Base-by-base conservation (phyloP, 2,329 filamentous ascomycete genomes). In the Diaporthe nobilis region DNA sequence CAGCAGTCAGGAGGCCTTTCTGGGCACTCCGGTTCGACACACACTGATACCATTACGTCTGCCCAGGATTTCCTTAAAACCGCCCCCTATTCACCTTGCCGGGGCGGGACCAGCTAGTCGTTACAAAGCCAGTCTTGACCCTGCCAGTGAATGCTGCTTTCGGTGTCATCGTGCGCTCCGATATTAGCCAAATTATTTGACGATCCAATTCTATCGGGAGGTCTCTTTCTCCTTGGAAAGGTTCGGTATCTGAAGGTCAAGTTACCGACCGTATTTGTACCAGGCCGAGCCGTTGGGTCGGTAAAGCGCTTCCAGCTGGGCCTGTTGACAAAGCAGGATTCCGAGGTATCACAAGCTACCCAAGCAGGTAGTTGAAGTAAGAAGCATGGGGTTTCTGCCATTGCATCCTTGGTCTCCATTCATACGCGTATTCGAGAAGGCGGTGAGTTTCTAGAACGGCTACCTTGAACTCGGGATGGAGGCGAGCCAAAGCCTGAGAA, bases 41-140 rank as follows among this genome's bases (percentile, higher is more conserved):
- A 68, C 17, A 68, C 31, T 68, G 65, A 68, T 53, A 68, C 65
- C 49, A 55, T 70, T 70, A 55, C 65, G 65, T 70, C 65, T 70
- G 65, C 65, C 65, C 65, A 70, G 65, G n/a, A 28, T 28, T 42
- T 20, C 65, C 49, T 70, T 42, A 42, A 55, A 70, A 70, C 65
- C 28, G 9, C 13, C 65, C 65, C 65, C 65, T 70, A 70, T 70
- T 25, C 34, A 28, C 28, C 22, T 55, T 42, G 34, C 34, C 34
- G 49, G 13, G 49, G 49, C 65, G 65, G 47, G 65, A 70, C 37
- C 65, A 55, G 47, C 49, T 42, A 70, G 47, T 39, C n/a, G 49
- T 55, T 22, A 55, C 65, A 70, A 55, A 42, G n/a, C 31, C 22
- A 39, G 47, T 53, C 31, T 28, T 37, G 28, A 15, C 65, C 47